phyloP scores from a whole-genome alignment of 164 flowering plant species.

The Vitis rotundifolia region DNA sequence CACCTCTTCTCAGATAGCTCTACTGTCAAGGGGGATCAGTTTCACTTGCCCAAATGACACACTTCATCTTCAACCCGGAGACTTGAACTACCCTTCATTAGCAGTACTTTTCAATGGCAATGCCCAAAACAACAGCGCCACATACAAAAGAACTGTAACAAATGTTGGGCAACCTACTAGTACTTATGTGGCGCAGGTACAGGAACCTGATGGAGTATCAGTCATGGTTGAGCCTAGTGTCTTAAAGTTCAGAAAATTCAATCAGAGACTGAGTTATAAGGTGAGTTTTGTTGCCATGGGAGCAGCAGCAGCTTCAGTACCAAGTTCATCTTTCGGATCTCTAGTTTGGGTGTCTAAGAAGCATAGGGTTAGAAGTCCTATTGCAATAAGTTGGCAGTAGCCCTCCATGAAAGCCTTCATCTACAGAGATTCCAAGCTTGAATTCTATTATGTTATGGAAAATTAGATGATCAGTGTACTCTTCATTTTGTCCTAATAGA shows the following conservation, averaged over 20 bases:
- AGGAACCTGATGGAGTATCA: constrained; percentile 42
- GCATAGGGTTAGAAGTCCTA: constrained; percentile 59
- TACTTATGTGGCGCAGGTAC: constrained; percentile 31
- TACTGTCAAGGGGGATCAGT: constrained; percentile 27
- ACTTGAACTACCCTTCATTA: constrained; percentile 76
- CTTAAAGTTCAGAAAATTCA: constrained; percentile 30
- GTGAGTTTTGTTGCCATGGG: constrained; percentile 40
- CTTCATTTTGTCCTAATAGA: too few species aligned
- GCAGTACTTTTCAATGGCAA: constrained; percentile 33
- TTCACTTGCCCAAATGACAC: constrained; percentile 34
- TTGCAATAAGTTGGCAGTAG: constrained; percentile 50
- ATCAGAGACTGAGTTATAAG: constrained; percentile 48
- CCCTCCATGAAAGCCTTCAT: too few species aligned
- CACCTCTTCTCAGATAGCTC: constrained; percentile 37
- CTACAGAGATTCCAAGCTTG: too few species aligned
- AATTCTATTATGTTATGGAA: too few species aligned
- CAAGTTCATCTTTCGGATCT: constrained; percentile 48
- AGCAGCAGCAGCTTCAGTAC: neutral
- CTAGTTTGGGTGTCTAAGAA: constrained; percentile 44
- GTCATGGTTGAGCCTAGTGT: constrained; percentile 41
- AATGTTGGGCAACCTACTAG: constrained; percentile 52
- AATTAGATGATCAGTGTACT: too few species aligned
- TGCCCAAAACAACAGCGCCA: constrained; percentile 15
- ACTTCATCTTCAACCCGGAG: constrained; percentile 30
- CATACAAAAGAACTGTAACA: constrained; percentile 56